These are phyloP conservation scores for Fusarium humuli DNA, from an alignment of 2,329 filamentous ascomycete species.

Conservation along the genomic window DNA sequence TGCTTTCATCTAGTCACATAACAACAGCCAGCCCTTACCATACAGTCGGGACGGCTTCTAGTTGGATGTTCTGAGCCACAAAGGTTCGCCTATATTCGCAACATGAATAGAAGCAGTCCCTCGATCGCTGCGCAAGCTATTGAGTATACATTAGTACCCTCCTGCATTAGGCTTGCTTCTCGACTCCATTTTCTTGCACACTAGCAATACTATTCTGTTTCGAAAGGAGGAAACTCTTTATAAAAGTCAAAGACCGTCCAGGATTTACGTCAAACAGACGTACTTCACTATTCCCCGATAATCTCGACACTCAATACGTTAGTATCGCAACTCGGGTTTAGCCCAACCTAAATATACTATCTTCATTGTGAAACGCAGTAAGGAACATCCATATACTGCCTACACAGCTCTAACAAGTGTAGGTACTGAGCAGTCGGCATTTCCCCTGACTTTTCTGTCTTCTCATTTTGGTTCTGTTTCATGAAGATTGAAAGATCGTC, in stretches of 20 bases:
- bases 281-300: background rate
- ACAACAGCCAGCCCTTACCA: constrained; percentile 27
- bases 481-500: background rate
- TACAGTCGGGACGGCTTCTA: constrained; percentile 31
- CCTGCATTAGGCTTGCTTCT: background rate
- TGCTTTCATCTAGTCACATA: constrained; percentile 27
- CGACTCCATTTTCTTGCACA: background rate
- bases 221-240: background rate
- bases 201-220: background rate
- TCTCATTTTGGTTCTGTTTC: background rate
- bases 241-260: constrained; percentile 1
- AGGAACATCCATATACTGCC: background rate
- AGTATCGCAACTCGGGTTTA: background rate
- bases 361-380: background rate
- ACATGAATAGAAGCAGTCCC: constrained; percentile 27
- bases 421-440: background rate
- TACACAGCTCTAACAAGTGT: background rate
- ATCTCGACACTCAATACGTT: background rate
- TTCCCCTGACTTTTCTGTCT: background rate
- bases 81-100: constrained; percentile 7
- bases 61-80: constrained; percentile 17
- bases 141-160: background rate
- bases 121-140: background rate
- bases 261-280: background rate
- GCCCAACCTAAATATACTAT: background rate